Conservation (phyloP, 2,329 filamentous ascomycete genomes). For the Nothopassalora personata region DNA sequence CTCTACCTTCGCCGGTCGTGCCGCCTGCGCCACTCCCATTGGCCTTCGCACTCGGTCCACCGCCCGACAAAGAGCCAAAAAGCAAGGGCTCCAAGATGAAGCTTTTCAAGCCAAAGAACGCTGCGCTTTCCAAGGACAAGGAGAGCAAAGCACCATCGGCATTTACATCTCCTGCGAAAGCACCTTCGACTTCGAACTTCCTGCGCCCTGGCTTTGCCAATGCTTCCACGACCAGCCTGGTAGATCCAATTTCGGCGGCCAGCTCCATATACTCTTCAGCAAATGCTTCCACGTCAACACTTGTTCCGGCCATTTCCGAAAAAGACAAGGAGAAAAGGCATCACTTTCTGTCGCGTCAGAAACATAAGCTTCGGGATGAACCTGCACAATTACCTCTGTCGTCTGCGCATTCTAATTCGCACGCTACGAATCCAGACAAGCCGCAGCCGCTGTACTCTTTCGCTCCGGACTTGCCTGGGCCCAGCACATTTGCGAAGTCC, state of each 20-base stretch:
- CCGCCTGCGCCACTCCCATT: constrained; percentile 14
- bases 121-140: constrained; percentile 63
- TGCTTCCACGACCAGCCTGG: constrained; percentile 65
- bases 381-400: constrained; percentile 63
- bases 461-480: constrained; percentile 67
- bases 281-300: constrained; percentile 73
- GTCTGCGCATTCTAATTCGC: constrained; percentile 70
- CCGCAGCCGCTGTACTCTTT: constrained; percentile 76
- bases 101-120: constrained; percentile 72
- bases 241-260: constrained; percentile 52
- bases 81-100: constrained; percentile 72
- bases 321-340: constrained; percentile 74
- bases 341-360: constrained; percentile 72
- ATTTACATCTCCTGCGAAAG: constrained; percentile 58
- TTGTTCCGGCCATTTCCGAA: constrained; percentile 55
- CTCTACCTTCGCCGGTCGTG: constrained; percentile 40
- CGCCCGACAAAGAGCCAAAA: constrained; percentile 54
- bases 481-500: constrained; percentile 69
- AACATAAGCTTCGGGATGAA: constrained; percentile 68
- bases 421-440: constrained; percentile 67
- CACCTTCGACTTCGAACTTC: constrained; percentile 51
- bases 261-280: constrained; percentile 65
- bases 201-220: constrained; percentile 59
- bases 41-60: constrained; percentile 17
- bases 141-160: constrained; percentile 60